Conservation (phyloP, 352 stramenopile genomes). For the Globisporangium orthogonon region DNA sequence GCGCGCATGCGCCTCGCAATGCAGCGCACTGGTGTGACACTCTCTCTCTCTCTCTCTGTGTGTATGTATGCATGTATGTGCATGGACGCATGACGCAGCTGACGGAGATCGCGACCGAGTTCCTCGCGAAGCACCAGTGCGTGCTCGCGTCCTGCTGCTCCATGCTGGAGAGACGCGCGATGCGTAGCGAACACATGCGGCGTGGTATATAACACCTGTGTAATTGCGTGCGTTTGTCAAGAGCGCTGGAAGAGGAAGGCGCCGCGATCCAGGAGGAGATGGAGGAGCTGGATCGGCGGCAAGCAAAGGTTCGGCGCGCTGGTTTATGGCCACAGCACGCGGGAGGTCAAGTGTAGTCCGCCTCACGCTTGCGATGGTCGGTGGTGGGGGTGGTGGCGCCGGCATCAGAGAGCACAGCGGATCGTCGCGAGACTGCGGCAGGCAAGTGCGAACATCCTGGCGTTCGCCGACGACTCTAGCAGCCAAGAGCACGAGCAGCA, state of each 20-base stretch:
- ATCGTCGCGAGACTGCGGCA: slow-evolving; percentile 38
- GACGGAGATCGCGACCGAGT: slow-evolving; percentile 10
- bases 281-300: slow-evolving; percentile 42
- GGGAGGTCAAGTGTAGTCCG: not conserved
- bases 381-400: not conserved
- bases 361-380: not conserved
- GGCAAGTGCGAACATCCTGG: slow-evolving; percentile 50
- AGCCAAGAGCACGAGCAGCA: slow-evolving; percentile 12
- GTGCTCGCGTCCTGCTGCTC: not conserved
- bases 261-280: slow-evolving; percentile 53
- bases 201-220: no score
- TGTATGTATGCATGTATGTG: not conserved
- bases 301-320: slow-evolving; percentile 30
- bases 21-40: no score
- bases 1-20: no score
- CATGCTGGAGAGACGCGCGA: no score
- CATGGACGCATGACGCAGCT: slow-evolving; percentile 1
- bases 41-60: not conserved
- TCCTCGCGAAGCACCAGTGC: slow-evolving; percentile 13
- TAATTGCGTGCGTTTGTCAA: not conserved
- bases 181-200: no score
- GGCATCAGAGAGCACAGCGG: slow-evolving; percentile 24
- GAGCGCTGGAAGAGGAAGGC: slow-evolving; percentile 39
- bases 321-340: not conserved
- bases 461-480: slow-evolving; percentile 27